Conservation (phyloP, 768 basidiomycete species). For the Tubosaeta sp. region DNA sequence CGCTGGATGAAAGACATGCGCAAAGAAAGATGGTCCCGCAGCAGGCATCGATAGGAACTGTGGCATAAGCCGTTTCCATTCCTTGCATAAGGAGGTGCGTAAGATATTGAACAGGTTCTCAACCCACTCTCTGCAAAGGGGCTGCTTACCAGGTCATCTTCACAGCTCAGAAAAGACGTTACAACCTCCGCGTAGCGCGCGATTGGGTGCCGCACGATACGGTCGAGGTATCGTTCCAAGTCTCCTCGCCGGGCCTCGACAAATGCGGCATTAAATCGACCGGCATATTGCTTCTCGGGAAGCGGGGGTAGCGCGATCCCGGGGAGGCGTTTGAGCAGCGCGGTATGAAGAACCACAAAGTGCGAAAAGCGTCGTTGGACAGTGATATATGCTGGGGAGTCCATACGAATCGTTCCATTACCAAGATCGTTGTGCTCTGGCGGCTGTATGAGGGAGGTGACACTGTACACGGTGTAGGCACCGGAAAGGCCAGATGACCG, state of each 20-base stretch:
- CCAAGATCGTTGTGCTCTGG: conserved; percentile 16
- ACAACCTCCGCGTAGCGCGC: conserved; percentile 75
- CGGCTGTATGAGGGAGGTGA: conserved; percentile 50
- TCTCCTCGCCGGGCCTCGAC: conserved; percentile 80
- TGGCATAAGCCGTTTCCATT: conserved; percentile 65
- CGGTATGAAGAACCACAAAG: conserved; percentile 73
- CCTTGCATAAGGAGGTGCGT: conserved; percentile 37
- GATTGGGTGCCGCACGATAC: conserved; percentile 70
- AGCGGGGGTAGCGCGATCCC: conserved; percentile 77
- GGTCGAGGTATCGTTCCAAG: conserved; percentile 71
- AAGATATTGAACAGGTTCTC: neutral
- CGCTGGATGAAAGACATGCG: conserved; percentile 76
- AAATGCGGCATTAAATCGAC: conserved; percentile 75
- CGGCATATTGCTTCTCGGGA: conserved; percentile 82
- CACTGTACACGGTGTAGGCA: conserved; percentile 69
- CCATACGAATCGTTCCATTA: conserved; percentile 19
- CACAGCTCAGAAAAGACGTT: conserved; percentile 34
- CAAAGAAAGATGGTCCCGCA: conserved; percentile 74
- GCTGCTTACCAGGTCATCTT: conserved; percentile 60
- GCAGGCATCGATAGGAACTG: conserved; percentile 57
- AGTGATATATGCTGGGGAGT: conserved; percentile 54
- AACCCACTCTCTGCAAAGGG: neutral
- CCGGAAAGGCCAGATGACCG: conserved; percentile 60
- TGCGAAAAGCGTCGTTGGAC: conserved; percentile 83
- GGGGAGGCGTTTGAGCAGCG: conserved; percentile 62